Conservation (phyloP, 352 stramenopile species). For the Globisporangium yorkense region DNA sequence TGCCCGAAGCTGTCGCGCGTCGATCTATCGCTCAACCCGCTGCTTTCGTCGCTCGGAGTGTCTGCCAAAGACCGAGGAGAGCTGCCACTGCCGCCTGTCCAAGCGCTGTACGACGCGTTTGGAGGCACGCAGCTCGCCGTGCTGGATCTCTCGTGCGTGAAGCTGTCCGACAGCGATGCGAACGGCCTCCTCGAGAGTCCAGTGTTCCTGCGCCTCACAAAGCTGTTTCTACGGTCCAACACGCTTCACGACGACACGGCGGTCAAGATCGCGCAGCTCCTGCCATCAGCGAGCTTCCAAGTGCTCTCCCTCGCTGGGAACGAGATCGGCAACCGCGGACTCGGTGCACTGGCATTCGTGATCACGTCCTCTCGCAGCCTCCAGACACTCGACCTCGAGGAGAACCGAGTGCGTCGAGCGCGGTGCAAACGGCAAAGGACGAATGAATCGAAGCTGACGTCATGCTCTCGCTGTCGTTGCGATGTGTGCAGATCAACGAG, state of each 20-base stretch:
- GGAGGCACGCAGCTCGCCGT: constrained; percentile 12
- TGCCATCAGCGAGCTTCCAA: constrained; percentile 19
- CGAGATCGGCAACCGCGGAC: constrained; percentile 26
- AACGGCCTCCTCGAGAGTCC: constrained; percentile 13
- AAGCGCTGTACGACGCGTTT: constrained; percentile 5
- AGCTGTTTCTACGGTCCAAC: constrained; percentile 44
- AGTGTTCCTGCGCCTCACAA: constrained; percentile 12
- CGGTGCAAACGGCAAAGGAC: neutral
- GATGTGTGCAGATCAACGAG: constrained; percentile 24
- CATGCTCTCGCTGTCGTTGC: neutral
- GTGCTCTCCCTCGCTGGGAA: constrained; percentile 44
- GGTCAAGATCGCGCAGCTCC: constrained; percentile 11
- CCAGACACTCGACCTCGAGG: constrained; percentile 38
- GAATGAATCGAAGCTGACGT: neutral
- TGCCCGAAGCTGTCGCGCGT: constrained; percentile 25
- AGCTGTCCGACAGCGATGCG: constrained; percentile 21
- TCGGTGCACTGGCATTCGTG: constrained; percentile 36
- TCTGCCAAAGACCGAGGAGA: neutral
- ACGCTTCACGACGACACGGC: constrained; percentile 24
- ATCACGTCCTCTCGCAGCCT: constrained; percentile 30
- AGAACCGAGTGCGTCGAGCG: constrained; percentile 31
- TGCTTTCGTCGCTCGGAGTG: neutral
- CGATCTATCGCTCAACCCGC: constrained; percentile 50
- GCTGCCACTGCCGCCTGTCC: neutral
- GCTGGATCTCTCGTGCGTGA: constrained; percentile 45